A percentile compares a stretch with the other conserved stretches of the same genome.
Conservation (phyloP, 495 filamentous ascomycete species). For the Aspergillus baeticus region DNA sequence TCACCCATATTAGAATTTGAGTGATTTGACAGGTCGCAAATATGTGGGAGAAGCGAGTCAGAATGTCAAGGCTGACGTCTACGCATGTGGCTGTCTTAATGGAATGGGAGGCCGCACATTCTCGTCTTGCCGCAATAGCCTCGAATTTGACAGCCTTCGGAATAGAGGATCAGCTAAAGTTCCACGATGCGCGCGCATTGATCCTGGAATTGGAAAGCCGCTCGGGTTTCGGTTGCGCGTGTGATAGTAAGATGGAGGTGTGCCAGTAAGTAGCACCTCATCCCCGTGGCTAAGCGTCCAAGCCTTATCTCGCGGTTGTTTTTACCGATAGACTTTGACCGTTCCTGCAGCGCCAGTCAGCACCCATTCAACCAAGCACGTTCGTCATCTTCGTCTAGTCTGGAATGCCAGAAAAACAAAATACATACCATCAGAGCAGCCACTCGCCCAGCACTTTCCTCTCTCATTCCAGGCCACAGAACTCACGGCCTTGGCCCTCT, state of each 20-base stretch:
- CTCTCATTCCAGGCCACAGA: conserved; percentile 72
- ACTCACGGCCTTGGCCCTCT: conserved; percentile 57
- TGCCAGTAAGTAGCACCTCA: background rate
- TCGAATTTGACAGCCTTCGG: background rate
- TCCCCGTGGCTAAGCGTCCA: background rate
- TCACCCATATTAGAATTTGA: too few species aligned
- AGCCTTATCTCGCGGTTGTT: background rate
- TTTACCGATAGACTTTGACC: conserved; percentile 26
- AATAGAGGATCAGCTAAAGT: background rate
- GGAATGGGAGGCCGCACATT: background rate
- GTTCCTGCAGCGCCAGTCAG: conserved; percentile 19
- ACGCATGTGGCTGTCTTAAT: background rate
- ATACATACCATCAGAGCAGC: conserved; percentile 57
- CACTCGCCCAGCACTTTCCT: conserved; percentile 64
- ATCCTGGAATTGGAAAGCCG: background rate
- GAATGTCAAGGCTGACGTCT: background rate
- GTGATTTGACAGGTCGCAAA: too few species aligned
- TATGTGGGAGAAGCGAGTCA: background rate
- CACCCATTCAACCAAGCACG: background rate
- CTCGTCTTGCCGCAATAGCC: background rate
- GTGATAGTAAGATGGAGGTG: background rate
- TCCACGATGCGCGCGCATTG: background rate
- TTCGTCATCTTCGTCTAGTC: background rate
- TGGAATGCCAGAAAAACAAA: conserved; percentile 4
- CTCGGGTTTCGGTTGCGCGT: background rate